Evolutionary conservation across 331 rosid genomes (phyloP), one percentile per base, ranked within the genome.

Genomic region (Quercus tomentella): DNA sequence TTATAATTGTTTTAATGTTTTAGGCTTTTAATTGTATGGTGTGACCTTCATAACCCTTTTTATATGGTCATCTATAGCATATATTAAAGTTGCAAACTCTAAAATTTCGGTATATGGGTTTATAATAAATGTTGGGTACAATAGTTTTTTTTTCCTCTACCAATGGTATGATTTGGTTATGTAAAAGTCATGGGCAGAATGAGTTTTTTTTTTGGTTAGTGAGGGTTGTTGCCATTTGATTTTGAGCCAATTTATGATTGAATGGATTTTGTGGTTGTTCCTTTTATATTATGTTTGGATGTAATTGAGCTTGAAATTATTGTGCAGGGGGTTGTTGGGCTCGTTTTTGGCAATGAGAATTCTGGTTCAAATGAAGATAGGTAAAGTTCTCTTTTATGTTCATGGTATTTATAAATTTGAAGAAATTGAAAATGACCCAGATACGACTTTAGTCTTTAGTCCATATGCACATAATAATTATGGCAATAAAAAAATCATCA

Each of bases 311-410:
- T 49, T 11, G 51, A n/a, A 26, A 52, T 74, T 68, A 26, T 30
- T n/a, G 18, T 75, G 79, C 88, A 89, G 92, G 97, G 97, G 1
- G 97, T 94, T 70, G 94, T 94, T 72, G 98, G 97, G 41, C 92
- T 89, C 62, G 90, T 92, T 84, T 91, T 92, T 61, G 97, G 98
- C 55, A 92, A 89, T 65, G 98, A 95, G 82, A 91, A 83, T 83
- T 88, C 89, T 30, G 67, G 91, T n/a, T 89, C 98, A 31, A 91
- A 88, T 71, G 97, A 89, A 83, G 98, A 92, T 37, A 91, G 96
- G 94, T 91, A 81, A 56, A 28, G 63, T 30, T 1, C 15, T 83
- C 56, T 30, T 76, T 56, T 58, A 57, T 33, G 16, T 9, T 28
- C 4, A 1, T 63, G 41, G 7, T 28, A 28, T 28, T 63, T 63